A percentile compares a stretch with the other conserved stretches of the same genome.
phyloP scores from a whole-genome alignment of 148 eudicot species.

The Camellia granthamiana region DNA sequence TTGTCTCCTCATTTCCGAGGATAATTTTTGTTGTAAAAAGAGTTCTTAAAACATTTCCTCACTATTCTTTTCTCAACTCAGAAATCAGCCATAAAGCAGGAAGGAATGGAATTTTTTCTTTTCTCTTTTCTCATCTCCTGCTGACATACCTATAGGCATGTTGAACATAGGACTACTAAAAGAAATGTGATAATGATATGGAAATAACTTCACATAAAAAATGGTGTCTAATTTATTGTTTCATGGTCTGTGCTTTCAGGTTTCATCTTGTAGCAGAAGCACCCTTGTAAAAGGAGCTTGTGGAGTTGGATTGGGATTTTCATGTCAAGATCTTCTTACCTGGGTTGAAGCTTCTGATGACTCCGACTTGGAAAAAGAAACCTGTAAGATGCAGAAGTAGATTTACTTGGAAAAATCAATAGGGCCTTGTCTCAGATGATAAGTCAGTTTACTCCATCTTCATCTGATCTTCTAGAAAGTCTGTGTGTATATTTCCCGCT shows the following conservation, averaged over 20 bases:
- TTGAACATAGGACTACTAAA: background rate
- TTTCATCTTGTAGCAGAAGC: constrained; percentile 62
- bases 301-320: constrained; percentile 86
- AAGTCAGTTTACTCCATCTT: constrained; percentile 41
- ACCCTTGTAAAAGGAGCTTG: constrained; percentile 88
- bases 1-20: background rate
- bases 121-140: background rate
- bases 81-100: background rate
- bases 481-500: constrained; percentile 42
- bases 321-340: constrained; percentile 81
- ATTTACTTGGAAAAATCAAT: constrained; percentile 54
- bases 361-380: constrained; percentile 35
- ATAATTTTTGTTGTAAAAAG: background rate
- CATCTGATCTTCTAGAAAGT: constrained; percentile 41
- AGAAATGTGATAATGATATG: background rate
- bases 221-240: background rate
- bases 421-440: constrained; percentile 52
- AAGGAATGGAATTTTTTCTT: background rate
- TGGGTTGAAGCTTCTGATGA: constrained; percentile 35
- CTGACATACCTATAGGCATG: background rate
- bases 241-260: constrained; percentile 45
- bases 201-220: background rate
- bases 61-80: background rate
- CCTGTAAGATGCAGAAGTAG: constrained; percentile 40
- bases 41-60: background rate